A percentile compares a stretch with the other conserved stretches of the same genome.
Evolutionary conservation across 495 filamentous ascomycete genomes (phyloP).

Genomic region (Penicillium silybi): DNA sequence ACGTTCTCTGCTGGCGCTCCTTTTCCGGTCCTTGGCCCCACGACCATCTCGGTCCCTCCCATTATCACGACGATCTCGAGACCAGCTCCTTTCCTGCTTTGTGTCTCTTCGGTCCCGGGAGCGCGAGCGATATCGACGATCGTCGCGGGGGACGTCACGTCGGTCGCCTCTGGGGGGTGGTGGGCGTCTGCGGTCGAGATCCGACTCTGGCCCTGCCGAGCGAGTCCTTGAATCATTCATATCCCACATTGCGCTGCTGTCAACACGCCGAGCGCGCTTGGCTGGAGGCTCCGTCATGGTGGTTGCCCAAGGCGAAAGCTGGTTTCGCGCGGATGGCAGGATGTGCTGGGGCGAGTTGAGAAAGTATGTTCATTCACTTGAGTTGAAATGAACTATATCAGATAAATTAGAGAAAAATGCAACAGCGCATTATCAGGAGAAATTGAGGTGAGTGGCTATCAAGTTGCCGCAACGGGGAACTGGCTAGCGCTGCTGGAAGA

Average conservation of each 20-base stretch:
- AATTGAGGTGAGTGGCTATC: conserved; percentile 10
- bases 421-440: not conserved
- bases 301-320: conserved; percentile 14
- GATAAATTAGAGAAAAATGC: not conserved
- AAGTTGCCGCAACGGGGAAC: conserved; percentile 15
- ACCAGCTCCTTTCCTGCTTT: conserved; percentile 41
- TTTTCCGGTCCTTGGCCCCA: conserved; percentile 36
- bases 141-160: conserved; percentile 30
- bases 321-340: conserved; percentile 2
- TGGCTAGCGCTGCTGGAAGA: conserved; percentile 11
- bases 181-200: conserved; percentile 37
- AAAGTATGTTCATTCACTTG: not conserved
- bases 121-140: conserved; percentile 40
- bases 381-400: not conserved
- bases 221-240: conserved; percentile 32
- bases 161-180: conserved; percentile 27
- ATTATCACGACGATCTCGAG: conserved; percentile 42
- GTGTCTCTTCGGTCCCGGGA: conserved; percentile 41
- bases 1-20: conserved; percentile 47
- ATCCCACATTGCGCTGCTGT: conserved; percentile 55
- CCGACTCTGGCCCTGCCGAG: conserved; percentile 28
- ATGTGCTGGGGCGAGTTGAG: not conserved
- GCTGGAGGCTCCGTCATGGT: conserved; percentile 52
- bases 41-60: conserved; percentile 39
- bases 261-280: conserved; percentile 51